Percentiles rank a stretch among this genome's conserved stretches.
Conservation (phyloP, 208 protist species). For the Trypanosoma grayi region DNA sequence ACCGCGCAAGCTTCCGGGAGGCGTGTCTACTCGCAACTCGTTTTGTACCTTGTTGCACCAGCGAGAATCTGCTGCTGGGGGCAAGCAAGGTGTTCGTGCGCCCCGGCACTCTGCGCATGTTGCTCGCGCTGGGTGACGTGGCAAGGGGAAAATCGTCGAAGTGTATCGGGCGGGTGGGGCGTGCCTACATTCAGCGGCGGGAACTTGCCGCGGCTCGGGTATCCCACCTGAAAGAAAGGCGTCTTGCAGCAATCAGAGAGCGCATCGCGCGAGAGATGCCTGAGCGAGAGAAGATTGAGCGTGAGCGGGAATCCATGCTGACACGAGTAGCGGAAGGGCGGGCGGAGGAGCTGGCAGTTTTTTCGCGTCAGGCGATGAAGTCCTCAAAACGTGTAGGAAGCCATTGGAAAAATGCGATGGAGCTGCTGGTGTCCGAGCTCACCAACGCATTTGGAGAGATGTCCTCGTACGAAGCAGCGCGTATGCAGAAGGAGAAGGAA, state of each 20-base stretch:
- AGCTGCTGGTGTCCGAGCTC: constrained; percentile 9
- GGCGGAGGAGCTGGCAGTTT: constrained; percentile 11
- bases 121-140: background rate
- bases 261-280: constrained; percentile 16
- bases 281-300: constrained; percentile 5
- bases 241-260: constrained; percentile 3
- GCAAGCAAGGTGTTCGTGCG: constrained; percentile 20
- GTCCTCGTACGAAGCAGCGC: background rate
- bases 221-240: background rate
- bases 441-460: constrained; percentile 3
- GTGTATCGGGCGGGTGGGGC: constrained; percentile 1
- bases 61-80: constrained; percentile 5
- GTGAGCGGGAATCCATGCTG: constrained; percentile 4
- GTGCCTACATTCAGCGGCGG: constrained; percentile 3
- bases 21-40: constrained; percentile 2
- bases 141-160: background rate
- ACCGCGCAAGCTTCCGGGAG: constrained; percentile 13
- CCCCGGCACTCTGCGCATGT: background rate
- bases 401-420: constrained; percentile 1
- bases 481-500: constrained; percentile 2
- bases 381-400: constrained; percentile 2
- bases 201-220: background rate
- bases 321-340: background rate
- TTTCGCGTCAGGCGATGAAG: constrained; percentile 10
- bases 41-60: constrained; percentile 10